phyloP scores from a whole-genome alignment of 2,329 filamentous ascomycete species.

The Colletotrichum tabaci region DNA sequence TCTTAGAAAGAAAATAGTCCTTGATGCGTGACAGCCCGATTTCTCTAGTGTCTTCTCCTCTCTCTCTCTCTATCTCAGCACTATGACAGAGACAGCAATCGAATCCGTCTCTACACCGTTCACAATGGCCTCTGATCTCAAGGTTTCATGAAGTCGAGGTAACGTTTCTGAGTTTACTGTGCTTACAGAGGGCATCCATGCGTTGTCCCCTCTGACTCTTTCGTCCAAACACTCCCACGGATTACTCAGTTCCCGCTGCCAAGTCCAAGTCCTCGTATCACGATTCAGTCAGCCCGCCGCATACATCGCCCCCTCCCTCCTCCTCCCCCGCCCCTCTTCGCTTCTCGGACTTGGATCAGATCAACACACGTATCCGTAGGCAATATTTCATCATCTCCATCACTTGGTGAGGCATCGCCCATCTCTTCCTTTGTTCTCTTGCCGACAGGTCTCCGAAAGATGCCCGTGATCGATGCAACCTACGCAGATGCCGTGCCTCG shows the following conservation, averaged over 20 bases:
- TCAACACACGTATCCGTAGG: background rate
- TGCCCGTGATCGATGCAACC: slow-evolving; percentile 8
- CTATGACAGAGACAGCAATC: background rate
- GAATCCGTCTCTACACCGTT: no score
- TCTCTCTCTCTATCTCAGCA: no score
- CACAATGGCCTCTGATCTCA: background rate
- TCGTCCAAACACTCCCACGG: slow-evolving; percentile 28
- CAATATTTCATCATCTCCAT: background rate
- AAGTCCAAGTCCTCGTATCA: slow-evolving; percentile 22
- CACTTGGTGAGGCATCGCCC: background rate
- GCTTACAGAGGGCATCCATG: slow-evolving; percentile 15
- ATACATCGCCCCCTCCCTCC: slow-evolving; percentile 13
- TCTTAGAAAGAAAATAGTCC: background rate
- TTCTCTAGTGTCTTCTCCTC: no score
- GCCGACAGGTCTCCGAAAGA: slow-evolving; percentile 40
- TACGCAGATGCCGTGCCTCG: slow-evolving; percentile 7
- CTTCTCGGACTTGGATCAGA: slow-evolving; percentile 25
- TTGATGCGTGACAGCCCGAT: background rate
- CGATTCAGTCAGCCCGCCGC: slow-evolving; percentile 27
- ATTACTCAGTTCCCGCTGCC: slow-evolving; percentile 32
- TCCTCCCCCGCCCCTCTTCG: background rate
- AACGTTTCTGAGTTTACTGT: background rate
- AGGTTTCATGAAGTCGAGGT: background rate
- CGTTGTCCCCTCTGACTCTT: background rate
- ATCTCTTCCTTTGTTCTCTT: slow-evolving; percentile 8